Conservation (phyloP, 2,329 filamentous ascomycete species). For the Paraconiothyrium brasiliense region DNA sequence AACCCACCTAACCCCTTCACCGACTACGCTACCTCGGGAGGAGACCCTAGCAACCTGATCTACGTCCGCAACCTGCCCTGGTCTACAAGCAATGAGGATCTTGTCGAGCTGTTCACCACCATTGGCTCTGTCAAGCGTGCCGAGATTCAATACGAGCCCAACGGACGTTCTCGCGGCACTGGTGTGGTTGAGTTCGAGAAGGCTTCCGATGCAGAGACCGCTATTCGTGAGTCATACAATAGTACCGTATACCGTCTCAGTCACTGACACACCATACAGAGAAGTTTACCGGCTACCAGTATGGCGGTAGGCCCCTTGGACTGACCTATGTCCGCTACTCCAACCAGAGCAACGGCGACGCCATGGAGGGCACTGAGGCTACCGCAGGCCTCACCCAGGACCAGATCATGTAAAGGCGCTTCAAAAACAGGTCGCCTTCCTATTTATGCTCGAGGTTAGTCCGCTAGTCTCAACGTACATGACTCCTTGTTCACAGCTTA, state of each 20-base stretch:
- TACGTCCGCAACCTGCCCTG: constrained; percentile 98
- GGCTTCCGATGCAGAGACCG: constrained; percentile 85
- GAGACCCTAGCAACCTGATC: constrained; percentile 83
- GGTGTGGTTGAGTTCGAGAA: constrained; percentile 96
- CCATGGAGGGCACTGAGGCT: constrained; percentile 83
- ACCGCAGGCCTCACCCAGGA: constrained; percentile 85
- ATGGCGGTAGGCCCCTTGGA: constrained; percentile 91
- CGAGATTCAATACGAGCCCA: constrained; percentile 99
- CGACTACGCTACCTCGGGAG: constrained; percentile 86
- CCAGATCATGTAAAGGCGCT: constrained; percentile 83
- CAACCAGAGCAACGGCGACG: constrained; percentile 69
- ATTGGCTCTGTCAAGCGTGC: constrained; percentile 98
- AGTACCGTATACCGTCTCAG: background rate
- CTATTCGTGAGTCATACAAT: constrained; percentile 69
- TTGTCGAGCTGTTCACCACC: constrained; percentile 95
- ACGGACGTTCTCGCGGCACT: constrained; percentile 91
- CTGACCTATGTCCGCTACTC: constrained; percentile 94
- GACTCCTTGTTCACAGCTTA: constrained; percentile 17
- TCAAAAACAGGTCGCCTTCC: background rate
- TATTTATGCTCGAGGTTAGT: constrained; percentile 14
- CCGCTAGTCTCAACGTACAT: constrained; percentile 10
- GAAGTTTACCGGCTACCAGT: constrained; percentile 98
- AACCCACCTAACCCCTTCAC: constrained; percentile 88
- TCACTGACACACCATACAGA: constrained; percentile 57
- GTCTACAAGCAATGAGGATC: constrained; percentile 98